These are phyloP conservation scores for Staphylotrichum longicolle DNA, from an alignment of 495 filamentous ascomycete genomes.

Conservation along the genomic window DNA sequence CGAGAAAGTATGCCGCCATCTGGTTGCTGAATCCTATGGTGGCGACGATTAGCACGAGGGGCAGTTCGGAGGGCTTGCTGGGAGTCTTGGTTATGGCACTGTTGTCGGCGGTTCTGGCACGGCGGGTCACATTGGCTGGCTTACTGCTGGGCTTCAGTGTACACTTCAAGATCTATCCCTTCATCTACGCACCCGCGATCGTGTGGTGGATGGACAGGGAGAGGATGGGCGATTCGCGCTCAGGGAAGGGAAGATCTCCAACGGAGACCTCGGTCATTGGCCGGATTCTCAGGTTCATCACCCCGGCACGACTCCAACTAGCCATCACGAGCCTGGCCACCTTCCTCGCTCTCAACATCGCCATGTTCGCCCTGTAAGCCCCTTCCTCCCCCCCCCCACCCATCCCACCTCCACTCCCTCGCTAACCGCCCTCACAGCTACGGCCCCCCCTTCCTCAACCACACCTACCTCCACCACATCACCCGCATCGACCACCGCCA, in stretches of 20 bases:
- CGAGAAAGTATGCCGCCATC: constrained; percentile 72
- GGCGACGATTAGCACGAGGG: constrained; percentile 88
- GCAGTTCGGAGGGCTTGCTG: constrained; percentile 87
- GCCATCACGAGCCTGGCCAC: constrained; percentile 63
- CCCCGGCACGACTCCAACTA: constrained; percentile 58
- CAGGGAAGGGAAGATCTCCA: neutral
- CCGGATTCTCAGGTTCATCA: constrained; percentile 55
- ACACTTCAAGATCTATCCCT: constrained; percentile 98
- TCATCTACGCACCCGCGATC: constrained; percentile 85
- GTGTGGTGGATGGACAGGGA: constrained; percentile 80
- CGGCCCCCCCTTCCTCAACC: constrained; percentile 71
- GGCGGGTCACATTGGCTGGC: constrained; percentile 63
- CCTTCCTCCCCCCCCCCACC: neutral
- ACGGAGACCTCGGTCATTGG: constrained; percentile 18
- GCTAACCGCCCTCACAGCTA: constrained; percentile 47
- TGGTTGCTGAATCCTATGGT: constrained; percentile 99
- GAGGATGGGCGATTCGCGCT: constrained; percentile 25
- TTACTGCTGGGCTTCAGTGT: constrained; percentile 76
- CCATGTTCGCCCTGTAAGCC: constrained; percentile 72
- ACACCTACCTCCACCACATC: constrained; percentile 90
- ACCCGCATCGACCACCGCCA: constrained; percentile 94
- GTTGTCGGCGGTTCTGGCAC: constrained; percentile 71
- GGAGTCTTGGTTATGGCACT: constrained; percentile 78
- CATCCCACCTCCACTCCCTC: neutral
- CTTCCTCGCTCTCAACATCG: constrained; percentile 66